Base-by-base conservation (phyloP, 2,329 filamentous ascomycete genomes). In the Trichoderma koningii region DNA sequence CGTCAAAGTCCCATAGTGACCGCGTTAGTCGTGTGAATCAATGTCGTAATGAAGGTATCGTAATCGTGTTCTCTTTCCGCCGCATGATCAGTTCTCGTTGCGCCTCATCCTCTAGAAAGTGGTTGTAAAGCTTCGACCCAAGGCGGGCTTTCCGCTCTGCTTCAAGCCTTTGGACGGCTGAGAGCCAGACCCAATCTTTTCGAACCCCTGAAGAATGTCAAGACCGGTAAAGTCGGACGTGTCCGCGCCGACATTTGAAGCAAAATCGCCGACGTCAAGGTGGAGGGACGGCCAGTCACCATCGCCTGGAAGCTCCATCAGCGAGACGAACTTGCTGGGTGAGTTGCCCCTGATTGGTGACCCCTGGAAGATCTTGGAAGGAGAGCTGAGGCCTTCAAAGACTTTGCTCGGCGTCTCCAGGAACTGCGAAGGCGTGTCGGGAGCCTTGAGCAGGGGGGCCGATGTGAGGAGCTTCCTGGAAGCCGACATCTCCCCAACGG, bases 121-220 rank as follows among this genome's bases (percentile, higher is more conserved):
- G 30, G 73, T 76, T 19, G 74, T 71, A 50, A 70, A 75, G 68
- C 74, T 76, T 68, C 75, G 72, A 42, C 71, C 70, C 14, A 76
- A 55, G 6, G 68, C 62, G 19, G 73, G 73, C 48, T 75, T 76
- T 53, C 63, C 70, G 64, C 63, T 56, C 38, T 21, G 63, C 10
- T 51, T 66, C 17, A 63, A 42, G 14, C 68, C 65, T 71, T 71
- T 41, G 72, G 67, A 47, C 70, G 73, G 66, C 74, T 75, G 73
- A 34, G 73, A 72, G 68, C 73, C 79, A 52, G 80, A 78, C 53
- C 89, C 89, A 73, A 93, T 92, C 78, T 88, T 90, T 73, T 89
- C 86, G 71, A 92, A 93, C 10, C 89, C 89, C 72, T 91, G 87
- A 52, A 90, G 83, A 69, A 93, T 88, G 71, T 93, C 90, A 57